A percentile compares a stretch with the other conserved stretches of the same genome.
These are phyloP conservation scores for Polygonum aviculare DNA, from an alignment of 148 eudicot genomes.

Conservation along the genomic window DNA sequence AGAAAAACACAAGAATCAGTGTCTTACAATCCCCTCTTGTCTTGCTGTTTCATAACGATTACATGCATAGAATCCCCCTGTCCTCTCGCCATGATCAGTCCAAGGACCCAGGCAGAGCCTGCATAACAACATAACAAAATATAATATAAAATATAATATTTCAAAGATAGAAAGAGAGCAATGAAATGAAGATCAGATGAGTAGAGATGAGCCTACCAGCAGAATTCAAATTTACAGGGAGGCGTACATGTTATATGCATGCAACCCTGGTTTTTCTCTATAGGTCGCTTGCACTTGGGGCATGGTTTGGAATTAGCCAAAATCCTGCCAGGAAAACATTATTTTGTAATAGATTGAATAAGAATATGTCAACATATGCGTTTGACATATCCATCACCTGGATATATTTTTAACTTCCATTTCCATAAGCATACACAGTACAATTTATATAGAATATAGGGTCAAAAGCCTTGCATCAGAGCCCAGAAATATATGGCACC, in stretches of 20 bases:
- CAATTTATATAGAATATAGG: neutral
- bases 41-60: constrained; percentile 91
- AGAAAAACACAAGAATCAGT: neutral
- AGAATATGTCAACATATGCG: neutral
- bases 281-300: constrained; percentile 36
- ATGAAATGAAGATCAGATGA: neutral
- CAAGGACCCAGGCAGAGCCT: constrained; percentile 93
- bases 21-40: constrained; percentile 74
- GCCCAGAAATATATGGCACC: neutral
- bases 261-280: constrained; percentile 31
- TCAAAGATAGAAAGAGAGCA: neutral
- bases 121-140: constrained; percentile 17
- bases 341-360: neutral
- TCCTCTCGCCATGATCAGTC: constrained; percentile 86
- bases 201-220: constrained; percentile 32
- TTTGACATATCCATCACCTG: neutral
- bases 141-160: neutral
- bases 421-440: neutral
- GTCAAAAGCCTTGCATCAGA: neutral
- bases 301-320: constrained; percentile 49
- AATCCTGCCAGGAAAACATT: constrained; percentile 26
- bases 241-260: constrained; percentile 33
- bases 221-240: constrained; percentile 37
- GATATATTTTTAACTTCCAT: neutral
- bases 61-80: constrained; percentile 92